Evolutionary conservation across 2,329 filamentous ascomycete species (phyloP), one percentile per base, ranked within the genome.

Genomic region (Colletotrichum siamense): DNA sequence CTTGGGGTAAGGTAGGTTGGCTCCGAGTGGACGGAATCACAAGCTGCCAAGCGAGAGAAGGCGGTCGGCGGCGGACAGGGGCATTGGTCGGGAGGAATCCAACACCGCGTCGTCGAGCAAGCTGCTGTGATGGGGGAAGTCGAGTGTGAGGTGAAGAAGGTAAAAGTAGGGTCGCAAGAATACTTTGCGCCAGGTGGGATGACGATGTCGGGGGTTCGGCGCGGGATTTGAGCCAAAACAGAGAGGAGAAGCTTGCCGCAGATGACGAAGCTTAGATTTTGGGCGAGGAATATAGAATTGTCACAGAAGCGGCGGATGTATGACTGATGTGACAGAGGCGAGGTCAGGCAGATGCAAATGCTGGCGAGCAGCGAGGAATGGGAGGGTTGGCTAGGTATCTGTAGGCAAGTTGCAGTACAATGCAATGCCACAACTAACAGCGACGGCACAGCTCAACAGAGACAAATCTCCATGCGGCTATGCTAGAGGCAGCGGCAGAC

Each of bases 321-420:
- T 69, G 73, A 49, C 69, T 59, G 73, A 64, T 69, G 70, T 76
- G 73, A 73, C 57, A 57, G 70, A 76, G 44, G 57, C 70, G 39
- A 73, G 57, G 34, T 34, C 52, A 16, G 63, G 26, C 32, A 55
- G 57, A 61, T 28, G 57, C 32, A 62, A 26, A 62, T 32, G 16
- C 61, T 30, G 52, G 67, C 16, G 26, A 44, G 30, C 30, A 57
- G 44, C 16, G 44, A 68, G 65, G 65, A 68, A 68, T 57, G 65
- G 61, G 32, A 64, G 32, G 61, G 61, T 64, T 64, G 61, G 2
- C 61, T 22, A 39, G 61, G 61, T 49, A 49, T 49, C 39, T 49
- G 18, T 49, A n/a, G 18, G 39, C 18, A 49, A 49, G 39, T 49
- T 49, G 39, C 39, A 49, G 39, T n/a, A n/a, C 9, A 49, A 49